These are phyloP conservation scores for Meira nashicola DNA, from an alignment of 1,284 basidiomycete genomes.

Conservation along the genomic window DNA sequence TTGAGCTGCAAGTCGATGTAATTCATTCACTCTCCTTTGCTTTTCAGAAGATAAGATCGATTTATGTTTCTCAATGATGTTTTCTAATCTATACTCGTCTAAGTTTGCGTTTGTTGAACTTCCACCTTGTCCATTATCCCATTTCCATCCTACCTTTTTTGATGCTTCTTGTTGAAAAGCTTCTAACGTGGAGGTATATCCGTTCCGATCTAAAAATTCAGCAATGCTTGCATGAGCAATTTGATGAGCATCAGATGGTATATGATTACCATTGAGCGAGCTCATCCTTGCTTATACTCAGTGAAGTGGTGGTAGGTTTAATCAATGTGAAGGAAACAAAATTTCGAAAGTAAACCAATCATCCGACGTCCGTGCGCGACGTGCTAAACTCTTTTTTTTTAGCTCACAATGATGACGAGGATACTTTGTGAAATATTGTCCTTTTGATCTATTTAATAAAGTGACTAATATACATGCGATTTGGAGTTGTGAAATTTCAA, in stretches of 20 bases:
- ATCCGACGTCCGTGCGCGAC: no score
- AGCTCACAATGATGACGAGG: no score
- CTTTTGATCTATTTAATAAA: no score
- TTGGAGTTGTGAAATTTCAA: constrained; percentile 8
- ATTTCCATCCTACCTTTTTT: constrained; percentile 3
- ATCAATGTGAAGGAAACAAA: no score
- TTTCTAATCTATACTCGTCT: constrained; percentile 30
- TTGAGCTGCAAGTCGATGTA: constrained; percentile 11
- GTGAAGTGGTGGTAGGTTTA: no score
- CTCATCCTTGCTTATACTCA: no score
- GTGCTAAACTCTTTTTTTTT: no score
- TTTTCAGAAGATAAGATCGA: constrained; percentile 22
- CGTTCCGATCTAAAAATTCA: constrained; percentile 4
- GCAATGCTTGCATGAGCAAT: constrained; percentile 8
- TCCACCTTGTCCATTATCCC: background rate
- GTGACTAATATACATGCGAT: no score
- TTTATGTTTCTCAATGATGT: constrained; percentile 10
- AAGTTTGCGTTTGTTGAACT: background rate
- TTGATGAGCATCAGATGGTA: background rate
- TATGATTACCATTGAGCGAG: background rate
- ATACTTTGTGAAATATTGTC: no score
- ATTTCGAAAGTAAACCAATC: no score
- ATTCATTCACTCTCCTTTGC: background rate
- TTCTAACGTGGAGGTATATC: constrained; percentile 4
- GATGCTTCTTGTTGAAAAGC: constrained; percentile 4